Evolutionary conservation across 805 yeast species (phyloP).

Genomic region (Debaryomyces maramus): DNA sequence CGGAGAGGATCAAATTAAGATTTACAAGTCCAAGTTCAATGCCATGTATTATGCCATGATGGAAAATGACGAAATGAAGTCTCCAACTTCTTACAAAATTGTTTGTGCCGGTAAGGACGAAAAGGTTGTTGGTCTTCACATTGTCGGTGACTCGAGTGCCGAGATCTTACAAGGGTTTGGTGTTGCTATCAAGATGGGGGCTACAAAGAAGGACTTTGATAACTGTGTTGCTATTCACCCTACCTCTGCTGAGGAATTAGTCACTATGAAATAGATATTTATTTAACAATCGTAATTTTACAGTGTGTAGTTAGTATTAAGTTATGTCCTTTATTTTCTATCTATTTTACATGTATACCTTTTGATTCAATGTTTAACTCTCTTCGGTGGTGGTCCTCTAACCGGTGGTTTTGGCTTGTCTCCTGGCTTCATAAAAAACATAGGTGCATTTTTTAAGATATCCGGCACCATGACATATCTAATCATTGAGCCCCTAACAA

Average conservation of each 20-base stretch:
- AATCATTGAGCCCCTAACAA: conserved; percentile 88
- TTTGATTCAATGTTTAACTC: conserved; percentile 21
- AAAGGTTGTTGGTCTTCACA: conserved; percentile 92
- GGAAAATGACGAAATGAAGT: conserved; percentile 59
- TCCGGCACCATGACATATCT: conserved; percentile 87
- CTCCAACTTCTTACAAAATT: conserved; percentile 85
- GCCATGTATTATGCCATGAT: conserved; percentile 93
- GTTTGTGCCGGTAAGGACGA: conserved; percentile 78
- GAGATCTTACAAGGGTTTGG: conserved; percentile 98
- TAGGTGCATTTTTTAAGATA: conserved; percentile 82
- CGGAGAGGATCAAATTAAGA: conserved; percentile 77
- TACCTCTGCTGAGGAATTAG: conserved; percentile 96
- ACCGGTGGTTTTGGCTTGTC: conserved; percentile 72
- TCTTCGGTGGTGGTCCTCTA: conserved; percentile 55
- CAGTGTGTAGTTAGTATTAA: no score
- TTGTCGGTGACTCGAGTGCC: conserved; percentile 86
- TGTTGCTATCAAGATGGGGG: conserved; percentile 98
- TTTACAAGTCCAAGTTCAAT: conserved; percentile 79
- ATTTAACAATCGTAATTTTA: neutral
- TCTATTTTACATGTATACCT: neutral
- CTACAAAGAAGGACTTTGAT: conserved; percentile 94
- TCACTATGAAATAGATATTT: conserved; percentile 56
- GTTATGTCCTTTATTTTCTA: neutral
- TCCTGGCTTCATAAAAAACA: conserved; percentile 62
- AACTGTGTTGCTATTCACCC: conserved; percentile 98